Conservation (phyloP, 2,329 filamentous ascomycete species). For the Ophiognomonia clavigignenti-juglandacearum region DNA sequence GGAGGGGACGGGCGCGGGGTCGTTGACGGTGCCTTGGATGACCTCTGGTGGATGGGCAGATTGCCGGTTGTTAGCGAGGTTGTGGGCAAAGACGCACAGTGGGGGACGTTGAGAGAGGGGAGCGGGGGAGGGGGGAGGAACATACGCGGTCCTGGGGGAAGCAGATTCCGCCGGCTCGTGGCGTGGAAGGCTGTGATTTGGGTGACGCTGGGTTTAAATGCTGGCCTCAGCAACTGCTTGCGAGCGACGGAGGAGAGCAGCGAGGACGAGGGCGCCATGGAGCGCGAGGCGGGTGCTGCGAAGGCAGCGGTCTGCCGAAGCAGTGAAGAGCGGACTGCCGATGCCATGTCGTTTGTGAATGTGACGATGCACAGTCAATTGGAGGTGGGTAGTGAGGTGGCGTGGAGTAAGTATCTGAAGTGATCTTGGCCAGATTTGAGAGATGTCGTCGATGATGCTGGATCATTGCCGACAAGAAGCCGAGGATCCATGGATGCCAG, state of each 20-base stretch:
- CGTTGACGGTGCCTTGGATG: slow-evolving; percentile 71
- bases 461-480: slow-evolving; percentile 30
- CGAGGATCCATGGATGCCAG: slow-evolving; percentile 38
- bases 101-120: no score
- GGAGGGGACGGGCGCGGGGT: slow-evolving; percentile 70
- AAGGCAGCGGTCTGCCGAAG: slow-evolving; percentile 46
- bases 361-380: slow-evolving; percentile 18
- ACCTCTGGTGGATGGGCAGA: slow-evolving; percentile 52
- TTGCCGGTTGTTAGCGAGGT: no score
- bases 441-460: slow-evolving; percentile 1
- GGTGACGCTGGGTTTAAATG: slow-evolving; percentile 28
- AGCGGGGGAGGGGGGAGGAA: slow-evolving; percentile 20
- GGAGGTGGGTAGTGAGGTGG: slow-evolving; percentile 8
- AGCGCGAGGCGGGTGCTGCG: slow-evolving; percentile 34
- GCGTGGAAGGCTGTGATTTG: slow-evolving; percentile 82
- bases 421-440: not conserved
- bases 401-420: not conserved
- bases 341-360: slow-evolving; percentile 44
- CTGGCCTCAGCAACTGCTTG: slow-evolving; percentile 19
- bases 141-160: slow-evolving; percentile 84
- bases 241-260: slow-evolving; percentile 17
- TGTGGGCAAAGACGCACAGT: no score
- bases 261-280: slow-evolving; percentile 22
- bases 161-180: slow-evolving; percentile 66
- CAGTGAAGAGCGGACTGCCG: slow-evolving; percentile 49